phyloP scores from a whole-genome alignment of 2,329 filamentous ascomycete species.

The Colletotrichum magnum region DNA sequence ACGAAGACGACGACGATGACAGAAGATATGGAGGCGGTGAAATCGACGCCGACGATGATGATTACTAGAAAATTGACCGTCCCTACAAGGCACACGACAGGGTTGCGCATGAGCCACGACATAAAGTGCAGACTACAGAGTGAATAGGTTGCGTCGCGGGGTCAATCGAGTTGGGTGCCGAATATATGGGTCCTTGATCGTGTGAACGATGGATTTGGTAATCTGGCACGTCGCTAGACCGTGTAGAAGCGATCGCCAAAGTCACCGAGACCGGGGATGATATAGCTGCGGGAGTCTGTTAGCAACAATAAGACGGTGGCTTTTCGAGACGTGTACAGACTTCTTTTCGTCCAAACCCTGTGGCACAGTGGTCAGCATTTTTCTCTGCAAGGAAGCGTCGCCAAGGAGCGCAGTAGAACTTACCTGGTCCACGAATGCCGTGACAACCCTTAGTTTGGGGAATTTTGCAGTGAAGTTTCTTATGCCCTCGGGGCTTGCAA shows the following conservation, averaged over 20 bases:
- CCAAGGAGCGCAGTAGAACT: constrained; percentile 41
- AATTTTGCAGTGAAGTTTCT: constrained; percentile 91
- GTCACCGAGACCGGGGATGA: constrained; percentile 92
- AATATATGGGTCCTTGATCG: not conserved
- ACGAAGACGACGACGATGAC: constrained; percentile 65
- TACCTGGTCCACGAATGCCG: constrained; percentile 91
- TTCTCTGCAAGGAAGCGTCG: not conserved
- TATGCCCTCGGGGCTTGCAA: constrained; percentile 95
- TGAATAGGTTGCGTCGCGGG: not conserved
- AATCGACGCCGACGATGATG: constrained; percentile 68
- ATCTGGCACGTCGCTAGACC: constrained; percentile 64
- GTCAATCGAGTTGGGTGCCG: not conserved
- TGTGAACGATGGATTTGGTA: not conserved
- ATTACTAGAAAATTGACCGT: constrained; percentile 58
- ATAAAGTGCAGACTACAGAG: not conserved
- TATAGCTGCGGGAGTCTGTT: constrained; percentile 78
- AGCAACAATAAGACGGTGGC: constrained; percentile 47
- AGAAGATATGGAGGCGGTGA: constrained; percentile 67
- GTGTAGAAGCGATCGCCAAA: constrained; percentile 98
- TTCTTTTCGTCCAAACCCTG: constrained; percentile 96
- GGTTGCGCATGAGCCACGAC: not conserved
- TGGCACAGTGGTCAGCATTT: not conserved
- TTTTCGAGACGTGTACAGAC: constrained; percentile 67
- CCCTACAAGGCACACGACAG: not conserved
- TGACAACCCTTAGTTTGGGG: constrained; percentile 91